Percentiles rank a stretch among this genome's conserved stretches.
Evolutionary conservation across 2,329 filamentous ascomycete genomes (phyloP).

Genomic region (Colletotrichum kahawae): DNA sequence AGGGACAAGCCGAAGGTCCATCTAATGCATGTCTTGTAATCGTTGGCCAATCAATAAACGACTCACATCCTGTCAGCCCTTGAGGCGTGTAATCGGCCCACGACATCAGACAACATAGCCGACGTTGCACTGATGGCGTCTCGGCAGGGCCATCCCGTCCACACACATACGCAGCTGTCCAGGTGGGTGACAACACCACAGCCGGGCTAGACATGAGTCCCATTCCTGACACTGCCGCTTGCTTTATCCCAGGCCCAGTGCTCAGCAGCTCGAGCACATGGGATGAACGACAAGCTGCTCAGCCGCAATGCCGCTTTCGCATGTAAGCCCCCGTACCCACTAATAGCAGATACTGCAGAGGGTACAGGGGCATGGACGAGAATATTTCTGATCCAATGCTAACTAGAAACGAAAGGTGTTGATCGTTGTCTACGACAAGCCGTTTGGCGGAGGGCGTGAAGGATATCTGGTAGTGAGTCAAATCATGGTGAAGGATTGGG

Average conservation of each 20-base stretch:
- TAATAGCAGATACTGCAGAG: background rate
- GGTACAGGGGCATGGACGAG: background rate
- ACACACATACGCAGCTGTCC: background rate
- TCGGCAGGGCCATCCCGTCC: background rate
- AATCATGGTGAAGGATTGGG: background rate
- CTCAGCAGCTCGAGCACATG: background rate
- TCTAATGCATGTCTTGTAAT: background rate
- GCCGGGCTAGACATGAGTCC: background rate
- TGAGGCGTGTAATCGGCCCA: background rate
- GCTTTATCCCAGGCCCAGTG: background rate
- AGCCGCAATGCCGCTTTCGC: background rate
- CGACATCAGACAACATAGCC: background rate
- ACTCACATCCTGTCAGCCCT: background rate
- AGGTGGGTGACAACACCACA: background rate
- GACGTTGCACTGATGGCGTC: background rate
- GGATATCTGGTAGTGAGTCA: background rate
- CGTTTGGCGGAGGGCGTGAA: background rate
- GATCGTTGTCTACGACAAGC: no score
- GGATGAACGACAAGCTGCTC: background rate
- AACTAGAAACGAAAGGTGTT: background rate
- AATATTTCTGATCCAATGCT: background rate
- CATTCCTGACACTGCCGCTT: background rate
- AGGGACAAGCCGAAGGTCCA: background rate
- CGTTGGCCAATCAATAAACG: background rate
- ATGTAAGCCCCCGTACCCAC: background rate